A percentile compares a stretch with the other conserved stretches of the same genome.
Conservation (phyloP, 2,329 filamentous ascomycete species). For the Corniculantispora saksenae region DNA sequence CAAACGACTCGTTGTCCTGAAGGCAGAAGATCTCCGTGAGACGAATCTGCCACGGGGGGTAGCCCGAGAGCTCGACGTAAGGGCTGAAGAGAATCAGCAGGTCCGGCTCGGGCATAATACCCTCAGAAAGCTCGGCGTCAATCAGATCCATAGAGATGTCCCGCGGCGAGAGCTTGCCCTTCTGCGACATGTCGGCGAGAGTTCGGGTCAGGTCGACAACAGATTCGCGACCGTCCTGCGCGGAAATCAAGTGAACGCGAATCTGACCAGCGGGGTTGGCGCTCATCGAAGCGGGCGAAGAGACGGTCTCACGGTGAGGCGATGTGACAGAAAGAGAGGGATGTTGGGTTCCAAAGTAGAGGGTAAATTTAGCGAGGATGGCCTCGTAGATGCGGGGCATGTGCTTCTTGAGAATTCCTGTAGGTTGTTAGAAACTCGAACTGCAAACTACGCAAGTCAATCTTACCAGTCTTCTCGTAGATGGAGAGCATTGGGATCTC, state of each 20-base stretch:
- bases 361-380: constrained; percentile 75
- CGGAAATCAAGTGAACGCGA: constrained; percentile 76
- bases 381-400: constrained; percentile 81
- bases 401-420: constrained; percentile 86
- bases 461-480: constrained; percentile 85
- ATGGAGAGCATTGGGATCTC: constrained; percentile 86
- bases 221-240: constrained; percentile 87
- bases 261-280: constrained; percentile 43
- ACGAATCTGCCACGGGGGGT: constrained; percentile 94
- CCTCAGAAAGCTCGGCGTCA: constrained; percentile 79
- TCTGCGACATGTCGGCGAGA: constrained; percentile 90
- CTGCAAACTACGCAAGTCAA: not conserved
- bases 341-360: constrained; percentile 80
- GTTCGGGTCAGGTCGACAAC: constrained; percentile 95
- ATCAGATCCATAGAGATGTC: constrained; percentile 87
- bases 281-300: constrained; percentile 30
- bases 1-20: constrained; percentile 77
- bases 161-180: constrained; percentile 74
- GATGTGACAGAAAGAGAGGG: constrained; percentile 64
- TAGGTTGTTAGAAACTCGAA: constrained; percentile 23
- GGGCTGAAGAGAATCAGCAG: constrained; percentile 85
- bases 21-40: constrained; percentile 90
- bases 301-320: constrained; percentile 43
- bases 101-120: constrained; percentile 86
- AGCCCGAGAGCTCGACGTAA: constrained; percentile 80